Evolutionary conservation across 2,329 filamentous ascomycete genomes (phyloP), one percentile per base, ranked within the genome.

Genomic region (Fusarium sp.): DNA sequence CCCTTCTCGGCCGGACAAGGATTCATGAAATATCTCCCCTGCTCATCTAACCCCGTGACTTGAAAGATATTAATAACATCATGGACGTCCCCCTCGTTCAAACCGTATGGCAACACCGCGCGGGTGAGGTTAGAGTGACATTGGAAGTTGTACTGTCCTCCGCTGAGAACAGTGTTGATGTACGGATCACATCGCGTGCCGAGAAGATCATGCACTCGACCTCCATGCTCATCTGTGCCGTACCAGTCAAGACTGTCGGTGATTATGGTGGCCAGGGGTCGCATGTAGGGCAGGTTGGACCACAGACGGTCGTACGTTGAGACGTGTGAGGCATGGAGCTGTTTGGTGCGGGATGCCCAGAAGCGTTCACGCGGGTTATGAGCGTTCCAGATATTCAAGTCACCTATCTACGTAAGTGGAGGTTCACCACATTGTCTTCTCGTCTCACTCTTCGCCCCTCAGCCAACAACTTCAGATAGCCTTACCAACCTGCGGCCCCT

Each of bases 61-160:
- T 97, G 94, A 79, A 97, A 96, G 7, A 97, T 85, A 77, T 97
- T 97, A 60, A 97, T 86, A 1, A 97, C 93, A 79, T 97, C 93
- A 77, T 97, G 94, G 4, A 96, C 90, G 78, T 96, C 93, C 35
- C 85, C 84, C 81, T 96, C 94, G 10, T 85, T 87, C 45, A 96
- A 80, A 0, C 93, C 92, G 68, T 86, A 91, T 0, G 91, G 91
- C 3, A 91, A 70, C 6, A 96, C 89, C 0, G 94, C 92, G 8
- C 94, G 89, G 3, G 89, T 90, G 16, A 97, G 87, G 79, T 97
- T 97, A 4, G 91, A 94, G 78, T 95, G 93, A 80, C 94, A 97
- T 79, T 96, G 93, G 80, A 89, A 95, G 80, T 96, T 91, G 79
- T 94, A 96, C 36, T 86, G 86, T 55, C 89, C 86, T n/a, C 90